Percentiles rank a stretch among this genome's conserved stretches.
Conservation (phyloP, 148 eudicot species). For the Dysphania ambrosioides region DNA sequence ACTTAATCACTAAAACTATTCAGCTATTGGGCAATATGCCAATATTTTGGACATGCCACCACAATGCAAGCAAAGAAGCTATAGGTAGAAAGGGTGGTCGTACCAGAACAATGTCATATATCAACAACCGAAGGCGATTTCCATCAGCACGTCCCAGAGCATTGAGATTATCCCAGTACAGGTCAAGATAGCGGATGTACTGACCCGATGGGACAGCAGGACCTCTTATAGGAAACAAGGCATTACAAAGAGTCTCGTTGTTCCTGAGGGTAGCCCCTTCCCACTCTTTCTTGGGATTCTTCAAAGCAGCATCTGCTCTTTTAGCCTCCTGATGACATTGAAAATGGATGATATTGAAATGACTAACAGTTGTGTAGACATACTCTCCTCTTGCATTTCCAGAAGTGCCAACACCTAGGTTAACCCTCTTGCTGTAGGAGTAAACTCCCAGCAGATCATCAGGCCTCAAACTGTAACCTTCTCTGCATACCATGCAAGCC, state of each 20-base stretch:
- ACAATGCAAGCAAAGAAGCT: conserved; percentile 6
- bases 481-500: conserved; percentile 99
- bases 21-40: neutral
- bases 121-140: conserved; percentile 81
- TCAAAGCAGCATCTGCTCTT: conserved; percentile 92
- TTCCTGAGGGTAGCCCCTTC: conserved; percentile 96
- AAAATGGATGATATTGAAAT: conserved; percentile 93
- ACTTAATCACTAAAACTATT: neutral
- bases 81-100: conserved; percentile 14
- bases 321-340: conserved; percentile 99
- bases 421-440: conserved; percentile 91
- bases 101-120: conserved; percentile 98
- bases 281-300: conserved; percentile 93
- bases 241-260: conserved; percentile 93
- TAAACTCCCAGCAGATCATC: conserved; percentile 83
- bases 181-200: conserved; percentile 78
- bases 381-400: conserved; percentile 87
- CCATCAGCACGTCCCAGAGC: conserved; percentile 98
- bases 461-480: conserved; percentile 89
- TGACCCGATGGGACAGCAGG: conserved; percentile 90
- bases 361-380: conserved; percentile 97
- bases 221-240: conserved; percentile 83
- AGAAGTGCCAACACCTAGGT: conserved; percentile 78
- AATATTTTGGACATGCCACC: neutral
- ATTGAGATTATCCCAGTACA: conserved; percentile 94